Evolutionary conservation across 2,329 filamentous ascomycete genomes (phyloP).

Genomic region (Juglanconis oblonga): DNA sequence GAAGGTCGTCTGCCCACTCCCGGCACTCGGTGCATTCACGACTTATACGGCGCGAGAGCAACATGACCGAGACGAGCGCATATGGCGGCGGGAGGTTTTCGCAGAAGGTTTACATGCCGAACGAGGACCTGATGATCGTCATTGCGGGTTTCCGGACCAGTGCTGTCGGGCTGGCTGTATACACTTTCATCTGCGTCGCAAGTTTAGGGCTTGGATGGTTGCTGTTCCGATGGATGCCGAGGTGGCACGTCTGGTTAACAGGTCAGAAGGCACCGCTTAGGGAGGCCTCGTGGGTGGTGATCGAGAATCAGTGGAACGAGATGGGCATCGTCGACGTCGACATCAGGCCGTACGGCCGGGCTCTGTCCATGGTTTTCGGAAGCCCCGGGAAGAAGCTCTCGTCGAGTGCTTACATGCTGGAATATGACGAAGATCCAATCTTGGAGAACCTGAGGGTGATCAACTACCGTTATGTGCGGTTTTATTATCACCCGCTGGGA

Average conservation of each 20-base stretch:
- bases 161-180: slow-evolving; percentile 62
- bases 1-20: slow-evolving; percentile 62
- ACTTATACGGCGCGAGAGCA: slow-evolving; percentile 70
- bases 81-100: slow-evolving; percentile 63
- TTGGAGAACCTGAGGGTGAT: slow-evolving; percentile 72
- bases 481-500: slow-evolving; percentile 84
- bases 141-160: slow-evolving; percentile 89
- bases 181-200: slow-evolving; percentile 66
- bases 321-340: slow-evolving; percentile 73
- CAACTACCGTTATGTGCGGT: slow-evolving; percentile 91
- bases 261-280: slow-evolving; percentile 67
- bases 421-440: slow-evolving; percentile 74
- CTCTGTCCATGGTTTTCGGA: slow-evolving; percentile 65
- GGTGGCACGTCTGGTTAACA: slow-evolving; percentile 75
- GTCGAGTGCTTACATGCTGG: slow-evolving; percentile 47
- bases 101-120: slow-evolving; percentile 91
- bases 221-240: slow-evolving; percentile 83
- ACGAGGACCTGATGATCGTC: slow-evolving; percentile 91
- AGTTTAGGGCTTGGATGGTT: slow-evolving; percentile 80
- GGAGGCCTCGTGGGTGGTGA: slow-evolving; percentile 84
- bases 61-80: slow-evolving; percentile 64
- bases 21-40: slow-evolving; percentile 57
- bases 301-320: slow-evolving; percentile 97
- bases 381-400: slow-evolving; percentile 51
- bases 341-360: slow-evolving; percentile 49